phyloP scores from a whole-genome alignment of 441 rosid genomes.

The Theobroma grandiflorum region DNA sequence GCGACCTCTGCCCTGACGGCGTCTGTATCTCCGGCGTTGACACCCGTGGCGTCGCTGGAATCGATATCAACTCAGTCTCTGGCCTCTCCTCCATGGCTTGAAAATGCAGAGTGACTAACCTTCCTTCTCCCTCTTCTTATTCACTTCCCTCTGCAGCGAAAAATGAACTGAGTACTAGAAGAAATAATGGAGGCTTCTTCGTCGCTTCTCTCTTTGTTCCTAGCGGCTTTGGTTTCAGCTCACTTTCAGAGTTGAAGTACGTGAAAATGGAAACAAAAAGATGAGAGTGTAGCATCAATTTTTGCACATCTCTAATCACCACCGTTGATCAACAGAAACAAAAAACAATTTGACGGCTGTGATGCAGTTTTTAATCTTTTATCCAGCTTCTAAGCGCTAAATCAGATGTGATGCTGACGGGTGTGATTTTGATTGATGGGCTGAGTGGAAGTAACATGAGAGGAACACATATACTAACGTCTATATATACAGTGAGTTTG shows the following conservation, averaged over 20 bases:
- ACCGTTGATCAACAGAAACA: conserved; percentile 39
- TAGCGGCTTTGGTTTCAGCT: not conserved
- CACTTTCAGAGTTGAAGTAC: not conserved
- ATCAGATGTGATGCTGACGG: conserved; percentile 32
- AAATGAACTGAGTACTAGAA: conserved; percentile 19
- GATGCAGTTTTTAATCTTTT: conserved; percentile 25
- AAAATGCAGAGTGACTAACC: not conserved
- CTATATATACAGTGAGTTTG: not conserved
- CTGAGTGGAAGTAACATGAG: not conserved
- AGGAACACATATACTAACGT: not conserved
- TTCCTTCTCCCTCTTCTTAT: not conserved
- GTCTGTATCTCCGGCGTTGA: conserved; percentile 96
- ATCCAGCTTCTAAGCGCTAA: not conserved
- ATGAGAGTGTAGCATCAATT: conserved; percentile 35
- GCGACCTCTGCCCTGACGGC: conserved; percentile 97
- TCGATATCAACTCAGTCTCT: conserved; percentile 93
- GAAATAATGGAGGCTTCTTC: conserved; percentile 30
- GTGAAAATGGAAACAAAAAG: not conserved
- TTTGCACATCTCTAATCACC: conserved; percentile 39
- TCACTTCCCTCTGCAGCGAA: not conserved
- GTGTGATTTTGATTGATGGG: conserved; percentile 30
- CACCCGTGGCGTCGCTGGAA: conserved; percentile 94
- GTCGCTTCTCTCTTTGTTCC: conserved; percentile 26
- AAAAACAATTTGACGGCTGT: conserved; percentile 13
- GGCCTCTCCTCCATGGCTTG: conserved; percentile 87